These are phyloP conservation scores for Fusarium falciforme DNA, from an alignment of 2,329 filamentous ascomycete genomes.

Conservation along the genomic window DNA sequence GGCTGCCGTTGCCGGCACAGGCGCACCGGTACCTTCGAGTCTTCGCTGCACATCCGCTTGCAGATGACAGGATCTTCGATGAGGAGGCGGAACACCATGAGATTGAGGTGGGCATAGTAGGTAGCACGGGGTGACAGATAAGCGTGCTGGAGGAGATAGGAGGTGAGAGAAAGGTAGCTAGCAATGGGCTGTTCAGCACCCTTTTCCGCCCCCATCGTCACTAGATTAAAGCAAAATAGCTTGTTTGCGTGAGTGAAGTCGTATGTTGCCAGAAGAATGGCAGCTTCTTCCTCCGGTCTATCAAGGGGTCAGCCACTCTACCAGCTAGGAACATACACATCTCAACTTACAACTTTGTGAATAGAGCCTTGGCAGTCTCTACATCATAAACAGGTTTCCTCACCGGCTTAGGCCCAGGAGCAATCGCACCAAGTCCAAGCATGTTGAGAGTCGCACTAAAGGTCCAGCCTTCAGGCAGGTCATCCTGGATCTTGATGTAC, in stretches of 20 bases:
- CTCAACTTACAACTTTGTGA: constrained; percentile 76
- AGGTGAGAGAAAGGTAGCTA: constrained; percentile 86
- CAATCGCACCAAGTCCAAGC: constrained; percentile 83
- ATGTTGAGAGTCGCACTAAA: constrained; percentile 83
- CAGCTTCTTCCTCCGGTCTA: constrained; percentile 83
- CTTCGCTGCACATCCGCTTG: constrained; percentile 85
- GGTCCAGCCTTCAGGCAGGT: constrained; percentile 90
- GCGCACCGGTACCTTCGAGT: constrained; percentile 78
- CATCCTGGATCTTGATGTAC: constrained; percentile 89
- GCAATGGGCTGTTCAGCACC: constrained; percentile 80
- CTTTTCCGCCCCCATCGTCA: constrained; percentile 71
- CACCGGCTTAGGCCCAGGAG: constrained; percentile 74
- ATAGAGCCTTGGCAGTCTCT: constrained; percentile 85
- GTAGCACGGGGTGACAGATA: constrained; percentile 83
- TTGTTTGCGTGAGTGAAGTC: constrained; percentile 97
- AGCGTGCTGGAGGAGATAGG: constrained; percentile 93
- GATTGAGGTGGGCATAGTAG: constrained; percentile 85
- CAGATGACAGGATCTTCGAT: constrained; percentile 86
- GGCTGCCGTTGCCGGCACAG: constrained; percentile 91
- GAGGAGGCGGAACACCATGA: constrained; percentile 86
- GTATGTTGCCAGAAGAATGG: constrained; percentile 86
- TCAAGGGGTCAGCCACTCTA: constrained; percentile 3
- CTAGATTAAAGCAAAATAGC: constrained; percentile 88
- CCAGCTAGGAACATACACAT: rapidly evolving
- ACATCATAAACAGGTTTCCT: constrained; percentile 71